Evolutionary conservation across 2,329 filamentous ascomycete species (phyloP).

Genomic region (Fusarium sp.): DNA sequence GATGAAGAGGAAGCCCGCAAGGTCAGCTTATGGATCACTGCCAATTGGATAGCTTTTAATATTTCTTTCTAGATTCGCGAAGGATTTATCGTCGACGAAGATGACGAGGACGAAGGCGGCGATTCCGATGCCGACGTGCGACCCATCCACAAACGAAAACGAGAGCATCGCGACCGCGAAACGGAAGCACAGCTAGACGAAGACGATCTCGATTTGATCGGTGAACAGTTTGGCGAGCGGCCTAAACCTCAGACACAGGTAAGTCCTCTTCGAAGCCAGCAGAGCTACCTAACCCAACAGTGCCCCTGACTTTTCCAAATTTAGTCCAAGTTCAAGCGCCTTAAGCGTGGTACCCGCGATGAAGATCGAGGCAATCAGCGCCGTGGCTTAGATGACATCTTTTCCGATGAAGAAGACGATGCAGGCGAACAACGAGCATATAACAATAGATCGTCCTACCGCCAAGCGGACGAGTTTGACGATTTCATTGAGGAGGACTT

Average conservation of each 20-base stretch:
- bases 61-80: slow-evolving; percentile 76
- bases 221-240: slow-evolving; percentile 76
- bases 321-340: slow-evolving; percentile 92
- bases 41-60: slow-evolving; percentile 10
- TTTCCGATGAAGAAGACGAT: slow-evolving; percentile 92
- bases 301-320: slow-evolving; percentile 4
- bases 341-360: slow-evolving; percentile 89
- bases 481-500: slow-evolving; percentile 98
- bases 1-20: slow-evolving; percentile 86
- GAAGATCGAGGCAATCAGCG: slow-evolving; percentile 72
- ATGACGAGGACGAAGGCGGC: slow-evolving; percentile 78
- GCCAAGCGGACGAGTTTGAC: slow-evolving; percentile 83
- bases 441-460: slow-evolving; percentile 59
- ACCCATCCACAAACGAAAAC: slow-evolving; percentile 75
- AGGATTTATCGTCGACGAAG: slow-evolving; percentile 96
- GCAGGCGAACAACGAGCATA: slow-evolving; percentile 67
- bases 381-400: slow-evolving; percentile 89
- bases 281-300: neutral
- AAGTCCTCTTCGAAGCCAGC: slow-evolving; percentile 49
- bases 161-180: slow-evolving; percentile 79
- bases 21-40: slow-evolving; percentile 59
- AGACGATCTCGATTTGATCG: slow-evolving; percentile 95
- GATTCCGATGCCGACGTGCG: slow-evolving; percentile 65
- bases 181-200: slow-evolving; percentile 92
- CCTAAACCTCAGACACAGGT: slow-evolving; percentile 77